Evolutionary conservation across 306 rosid genomes (phyloP).

Genomic region (Styphnolobium japonicum): DNA sequence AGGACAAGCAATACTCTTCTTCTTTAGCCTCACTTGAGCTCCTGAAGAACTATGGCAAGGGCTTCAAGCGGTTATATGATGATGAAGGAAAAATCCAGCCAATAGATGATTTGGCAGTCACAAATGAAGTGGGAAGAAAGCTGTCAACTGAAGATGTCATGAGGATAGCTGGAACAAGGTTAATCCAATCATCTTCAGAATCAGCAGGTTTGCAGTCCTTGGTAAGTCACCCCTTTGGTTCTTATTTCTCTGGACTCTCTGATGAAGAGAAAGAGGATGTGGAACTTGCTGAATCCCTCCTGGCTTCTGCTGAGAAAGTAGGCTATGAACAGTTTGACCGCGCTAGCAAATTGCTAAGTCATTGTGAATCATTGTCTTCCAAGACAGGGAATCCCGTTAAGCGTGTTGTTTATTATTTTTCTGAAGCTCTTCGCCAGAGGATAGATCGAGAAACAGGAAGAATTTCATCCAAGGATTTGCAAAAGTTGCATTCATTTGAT

Average conservation of each 20-base stretch:
- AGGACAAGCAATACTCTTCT: conserved; percentile 7
- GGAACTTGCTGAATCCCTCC: conserved; percentile 57
- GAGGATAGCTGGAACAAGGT: conserved; percentile 62
- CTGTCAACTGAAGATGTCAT: conserved; percentile 59
- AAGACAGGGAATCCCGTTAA: conserved; percentile 48
- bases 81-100: conserved; percentile 35
- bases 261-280: conserved; percentile 46
- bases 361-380: conserved; percentile 34
- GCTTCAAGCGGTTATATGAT: conserved; percentile 31
- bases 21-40: conserved; percentile 52
- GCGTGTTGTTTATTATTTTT: conserved; percentile 49
- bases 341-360: conserved; percentile 40
- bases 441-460: conserved; percentile 59
- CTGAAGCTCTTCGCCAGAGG: conserved; percentile 54
- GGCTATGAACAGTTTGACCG: conserved; percentile 50
- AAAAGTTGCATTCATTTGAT: conserved; percentile 26
- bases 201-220: conserved; percentile 12
- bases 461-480: background rate
- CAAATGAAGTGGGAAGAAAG: conserved; percentile 6
- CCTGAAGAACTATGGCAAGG: conserved; percentile 44
- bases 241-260: conserved; percentile 45
- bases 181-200: conserved; percentile 47
- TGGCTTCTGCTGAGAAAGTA: conserved; percentile 65
- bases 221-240: conserved; percentile 45
- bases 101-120: background rate